A percentile compares a stretch with the other conserved stretches of the same genome.
Conservation (phyloP, 208 protist genomes). For the Leishmania turanica region DNA sequence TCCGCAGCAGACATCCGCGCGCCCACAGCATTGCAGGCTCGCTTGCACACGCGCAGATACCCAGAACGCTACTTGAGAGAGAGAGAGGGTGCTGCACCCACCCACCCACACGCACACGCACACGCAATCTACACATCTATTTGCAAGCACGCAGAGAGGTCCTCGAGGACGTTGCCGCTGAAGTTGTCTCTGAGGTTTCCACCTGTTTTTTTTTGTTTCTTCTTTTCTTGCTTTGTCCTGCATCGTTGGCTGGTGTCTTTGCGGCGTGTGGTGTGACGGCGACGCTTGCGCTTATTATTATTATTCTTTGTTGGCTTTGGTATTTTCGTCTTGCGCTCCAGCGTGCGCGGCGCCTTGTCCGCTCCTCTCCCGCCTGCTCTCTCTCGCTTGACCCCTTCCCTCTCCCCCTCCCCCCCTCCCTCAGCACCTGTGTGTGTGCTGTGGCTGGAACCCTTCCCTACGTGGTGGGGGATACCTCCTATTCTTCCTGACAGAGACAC, state of each 20-base stretch:
- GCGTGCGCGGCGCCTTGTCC: too few species aligned
- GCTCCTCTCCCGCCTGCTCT: neutral
- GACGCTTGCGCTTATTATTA: neutral
- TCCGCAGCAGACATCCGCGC: too few species aligned
- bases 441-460: neutral
- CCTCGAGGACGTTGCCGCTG: neutral
- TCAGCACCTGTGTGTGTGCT: neutral
- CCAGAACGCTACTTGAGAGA: too few species aligned
- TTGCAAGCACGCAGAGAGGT: neutral
- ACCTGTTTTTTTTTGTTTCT: neutral
- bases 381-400: neutral
- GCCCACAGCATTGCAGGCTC: too few species aligned
- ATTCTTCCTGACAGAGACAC: neutral
- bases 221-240: neutral
- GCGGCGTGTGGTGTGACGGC: neutral
- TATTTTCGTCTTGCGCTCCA: too few species aligned
- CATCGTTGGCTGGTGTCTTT: constrained; percentile 4
- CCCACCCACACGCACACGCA: neutral
- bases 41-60: too few species aligned
- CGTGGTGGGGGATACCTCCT: too few species aligned
- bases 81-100: too few species aligned
- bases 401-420: too few species aligned
- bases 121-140: neutral
- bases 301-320: too few species aligned
- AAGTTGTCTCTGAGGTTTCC: neutral